phyloP scores from a whole-genome alignment of 345 rosid species.

The Brassica cretica region DNA sequence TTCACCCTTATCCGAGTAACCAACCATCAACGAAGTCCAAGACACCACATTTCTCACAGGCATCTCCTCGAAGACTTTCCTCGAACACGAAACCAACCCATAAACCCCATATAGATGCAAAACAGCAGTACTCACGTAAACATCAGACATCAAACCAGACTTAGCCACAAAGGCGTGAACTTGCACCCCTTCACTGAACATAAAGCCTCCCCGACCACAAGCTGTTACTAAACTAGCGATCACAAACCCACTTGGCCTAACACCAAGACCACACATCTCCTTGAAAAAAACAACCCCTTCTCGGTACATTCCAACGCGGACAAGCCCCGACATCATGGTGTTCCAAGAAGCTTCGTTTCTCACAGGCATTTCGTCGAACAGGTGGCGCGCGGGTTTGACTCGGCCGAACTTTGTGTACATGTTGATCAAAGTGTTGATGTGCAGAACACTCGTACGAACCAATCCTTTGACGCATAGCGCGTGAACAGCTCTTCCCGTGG shows the following conservation, averaged over 20 bases:
- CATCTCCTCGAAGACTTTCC: slow-evolving; percentile 82
- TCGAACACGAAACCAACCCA: slow-evolving; percentile 50
- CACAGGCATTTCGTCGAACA: slow-evolving; percentile 72
- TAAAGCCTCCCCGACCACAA: slow-evolving; percentile 62
- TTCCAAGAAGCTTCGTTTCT: slow-evolving; percentile 85
- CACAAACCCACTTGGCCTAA: slow-evolving; percentile 57
- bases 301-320: slow-evolving; percentile 49
- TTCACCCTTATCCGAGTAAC: slow-evolving; percentile 57
- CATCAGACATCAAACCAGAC: slow-evolving; percentile 61
- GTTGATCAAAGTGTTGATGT: slow-evolving; percentile 61
- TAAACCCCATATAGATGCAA: slow-evolving; percentile 73
- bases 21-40: slow-evolving; percentile 91
- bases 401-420: slow-evolving; percentile 66
- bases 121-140: slow-evolving; percentile 76
- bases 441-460: slow-evolving; percentile 45
- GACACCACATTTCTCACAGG: slow-evolving; percentile 74
- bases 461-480: slow-evolving; percentile 68
- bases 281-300: slow-evolving; percentile 50
- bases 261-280: slow-evolving; percentile 47
- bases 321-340: slow-evolving; percentile 71
- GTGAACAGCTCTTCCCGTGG: slow-evolving; percentile 67
- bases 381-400: slow-evolving; percentile 48
- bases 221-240: slow-evolving; percentile 76
- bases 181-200: slow-evolving; percentile 67
- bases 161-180: slow-evolving; percentile 62